Evolutionary conservation across 176 grass and related monocot genomes (phyloP).

Genomic region (barley (Hordeum vulgare)): MorexV3_pseudomolecules_assembly NC_058524.1:599610804-599611303

Average conservation of each 20-base stretch:
- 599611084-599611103: neutral
- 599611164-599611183: too few species aligned
- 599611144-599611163: too few species aligned
- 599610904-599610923: neutral
- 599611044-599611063: neutral
- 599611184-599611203: too few species aligned
- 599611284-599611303: too few species aligned
- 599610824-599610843: constrained; percentile 15
- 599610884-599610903: constrained; percentile 2
- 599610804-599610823: constrained; percentile 21
- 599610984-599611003: constrained; percentile 8
- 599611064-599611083: neutral
- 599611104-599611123: too few species aligned
- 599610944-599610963: neutral
- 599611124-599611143: too few species aligned
- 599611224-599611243: too few species aligned
- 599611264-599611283: too few species aligned
- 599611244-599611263: too few species aligned
- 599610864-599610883: neutral
- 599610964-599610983: neutral
- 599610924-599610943: constrained; percentile 5
- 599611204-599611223: too few species aligned
- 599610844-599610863: neutral
- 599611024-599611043: neutral
- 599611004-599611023: neutral